Conservation (phyloP, 1,139 yeast species). For the Yamadazyma trypodendri region DNA sequence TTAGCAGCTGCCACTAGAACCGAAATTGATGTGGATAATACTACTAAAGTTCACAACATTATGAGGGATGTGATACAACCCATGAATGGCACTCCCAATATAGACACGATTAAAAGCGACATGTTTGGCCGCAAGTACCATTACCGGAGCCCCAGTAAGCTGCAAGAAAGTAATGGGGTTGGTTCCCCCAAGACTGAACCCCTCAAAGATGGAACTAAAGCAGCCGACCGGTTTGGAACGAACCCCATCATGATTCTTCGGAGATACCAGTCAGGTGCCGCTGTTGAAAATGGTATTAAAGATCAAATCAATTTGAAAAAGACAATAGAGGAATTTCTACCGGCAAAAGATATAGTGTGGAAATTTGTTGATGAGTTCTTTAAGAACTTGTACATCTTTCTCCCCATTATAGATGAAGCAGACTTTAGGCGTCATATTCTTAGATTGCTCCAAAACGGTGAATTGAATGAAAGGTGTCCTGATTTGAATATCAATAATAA, state of each 20-base stretch:
- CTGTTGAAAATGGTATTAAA: neutral
- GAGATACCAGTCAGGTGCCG: neutral
- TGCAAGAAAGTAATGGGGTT: no score
- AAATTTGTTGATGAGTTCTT: slow-evolving; percentile 43
- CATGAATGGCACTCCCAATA: neutral
- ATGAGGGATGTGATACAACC: slow-evolving; percentile 1
- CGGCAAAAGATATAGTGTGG: slow-evolving; percentile 42
- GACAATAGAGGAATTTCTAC: slow-evolving; percentile 37
- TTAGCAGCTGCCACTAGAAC: neutral
- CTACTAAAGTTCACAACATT: neutral
- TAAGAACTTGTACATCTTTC: slow-evolving; percentile 39
- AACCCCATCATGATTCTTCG: slow-evolving; percentile 1
- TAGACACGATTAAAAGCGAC: neutral
- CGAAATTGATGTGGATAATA: slow-evolving; percentile 1
- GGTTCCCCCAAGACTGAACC: neutral
- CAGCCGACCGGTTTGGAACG: neutral
- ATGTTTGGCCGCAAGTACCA: neutral
- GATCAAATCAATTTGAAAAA: slow-evolving; percentile 20
- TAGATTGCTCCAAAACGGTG: slow-evolving; percentile 20
- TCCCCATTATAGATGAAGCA: slow-evolving; percentile 49
- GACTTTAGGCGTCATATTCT: slow-evolving; percentile 16
- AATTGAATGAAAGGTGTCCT: slow-evolving; percentile 11
- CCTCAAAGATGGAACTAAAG: neutral
- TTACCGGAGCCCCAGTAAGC: neutral
- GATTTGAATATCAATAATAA: slow-evolving; percentile 16